Percentiles rank a stretch among this genome's conserved stretches.
phyloP scores from a whole-genome alignment of 2,329 filamentous ascomycete genomes.

The Drechslerella coelobrocha region DNA sequence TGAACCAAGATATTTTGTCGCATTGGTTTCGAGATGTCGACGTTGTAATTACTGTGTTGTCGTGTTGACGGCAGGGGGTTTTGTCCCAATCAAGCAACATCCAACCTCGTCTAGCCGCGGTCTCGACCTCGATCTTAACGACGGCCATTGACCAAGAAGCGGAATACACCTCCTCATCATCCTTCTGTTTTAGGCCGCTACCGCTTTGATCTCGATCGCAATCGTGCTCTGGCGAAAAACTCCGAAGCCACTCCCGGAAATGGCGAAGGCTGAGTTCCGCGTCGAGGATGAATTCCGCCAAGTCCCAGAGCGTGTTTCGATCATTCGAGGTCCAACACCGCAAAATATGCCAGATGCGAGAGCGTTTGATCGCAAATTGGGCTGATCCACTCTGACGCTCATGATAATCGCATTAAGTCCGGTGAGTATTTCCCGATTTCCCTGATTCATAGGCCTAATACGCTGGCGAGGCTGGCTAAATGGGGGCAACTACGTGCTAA shows the following conservation, averaged over 20 bases:
- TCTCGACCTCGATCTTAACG: slow-evolving; percentile 12
- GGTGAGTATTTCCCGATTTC: not conserved
- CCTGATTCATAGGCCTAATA: slow-evolving; percentile 10
- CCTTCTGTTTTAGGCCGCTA: no score
- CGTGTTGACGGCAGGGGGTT: not conserved
- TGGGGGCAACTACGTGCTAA: slow-evolving; percentile 20
- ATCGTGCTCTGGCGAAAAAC: not conserved
- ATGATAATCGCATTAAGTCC: slow-evolving; percentile 18
- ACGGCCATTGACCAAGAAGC: no score
- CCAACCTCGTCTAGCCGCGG: not conserved
- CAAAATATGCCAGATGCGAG: slow-evolving; percentile 3
- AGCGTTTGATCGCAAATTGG: slow-evolving; percentile 27
- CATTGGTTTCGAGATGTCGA: not conserved
- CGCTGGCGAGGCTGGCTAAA: not conserved
- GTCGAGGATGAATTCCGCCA: slow-evolving; percentile 10
- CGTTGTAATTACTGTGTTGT: slow-evolving; percentile 43
- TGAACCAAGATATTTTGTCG: not conserved
- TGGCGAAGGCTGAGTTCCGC: slow-evolving; percentile 3
- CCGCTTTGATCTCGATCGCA: not conserved
- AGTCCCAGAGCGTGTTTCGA: not conserved
- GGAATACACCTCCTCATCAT: not conserved
- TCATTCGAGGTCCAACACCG: slow-evolving; percentile 3
- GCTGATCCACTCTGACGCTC: slow-evolving; percentile 14
- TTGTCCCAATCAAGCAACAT: slow-evolving; percentile 12
- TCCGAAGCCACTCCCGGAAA: slow-evolving; percentile 6